Percentiles rank a stretch among this genome's conserved stretches.
phyloP scores from a whole-genome alignment of 2,329 filamentous ascomycete genomes.

The Calonectria montana region DNA sequence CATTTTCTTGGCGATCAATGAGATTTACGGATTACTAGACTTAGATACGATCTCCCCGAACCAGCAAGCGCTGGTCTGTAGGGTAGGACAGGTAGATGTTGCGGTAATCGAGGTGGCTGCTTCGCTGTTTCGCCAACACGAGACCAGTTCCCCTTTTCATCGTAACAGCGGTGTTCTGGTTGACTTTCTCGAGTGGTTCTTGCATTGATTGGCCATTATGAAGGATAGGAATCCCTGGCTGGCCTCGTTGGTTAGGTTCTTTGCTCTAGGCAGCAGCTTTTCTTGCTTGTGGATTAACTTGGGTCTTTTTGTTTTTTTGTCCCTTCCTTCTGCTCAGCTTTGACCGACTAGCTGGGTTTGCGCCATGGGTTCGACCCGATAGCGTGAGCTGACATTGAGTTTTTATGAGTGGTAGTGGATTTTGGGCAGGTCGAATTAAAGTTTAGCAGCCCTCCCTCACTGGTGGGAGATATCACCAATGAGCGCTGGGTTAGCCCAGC shows the following conservation, averaged over 20 bases:
- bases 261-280: background rate
- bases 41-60: background rate
- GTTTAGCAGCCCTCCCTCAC: slow-evolving; percentile 6
- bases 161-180: background rate
- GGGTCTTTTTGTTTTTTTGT: background rate
- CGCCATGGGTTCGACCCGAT: background rate
- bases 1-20: slow-evolving; percentile 3
- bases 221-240: background rate
- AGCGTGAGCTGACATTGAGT: slow-evolving; percentile 9
- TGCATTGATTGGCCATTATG: background rate
- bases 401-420: slow-evolving; percentile 6
- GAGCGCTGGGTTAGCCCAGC: background rate
- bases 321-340: background rate
- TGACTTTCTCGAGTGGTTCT: background rate
- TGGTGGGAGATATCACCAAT: slow-evolving; percentile 11
- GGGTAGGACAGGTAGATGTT: background rate
- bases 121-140: background rate
- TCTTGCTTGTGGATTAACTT: no score
- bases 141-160: background rate
- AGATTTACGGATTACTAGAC: slow-evolving; percentile 1
- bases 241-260: background rate
- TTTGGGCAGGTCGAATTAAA: slow-evolving; percentile 6
- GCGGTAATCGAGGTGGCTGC: background rate
- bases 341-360: background rate
- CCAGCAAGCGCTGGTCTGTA: background rate